Conservation (phyloP, 805 yeast genomes). For the Saturnispora kantuleensis region DNA sequence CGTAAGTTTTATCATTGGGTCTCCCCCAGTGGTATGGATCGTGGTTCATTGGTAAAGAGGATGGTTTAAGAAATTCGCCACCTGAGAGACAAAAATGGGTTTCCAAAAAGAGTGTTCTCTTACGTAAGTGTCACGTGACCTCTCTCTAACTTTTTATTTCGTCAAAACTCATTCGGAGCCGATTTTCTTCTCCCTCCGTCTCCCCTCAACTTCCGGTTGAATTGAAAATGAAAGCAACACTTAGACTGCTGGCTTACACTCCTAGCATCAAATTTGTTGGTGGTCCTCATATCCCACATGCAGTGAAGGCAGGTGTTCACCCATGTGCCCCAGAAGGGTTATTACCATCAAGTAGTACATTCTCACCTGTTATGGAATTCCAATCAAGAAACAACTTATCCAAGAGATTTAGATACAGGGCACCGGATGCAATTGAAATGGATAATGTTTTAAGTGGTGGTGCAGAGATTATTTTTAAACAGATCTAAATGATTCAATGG, state of each 20-base stretch:
- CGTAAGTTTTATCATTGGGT: conserved; percentile 76
- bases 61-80: not conserved
- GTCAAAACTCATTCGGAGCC: not conserved
- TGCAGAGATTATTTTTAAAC: conserved; percentile 47
- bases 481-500: not conserved
- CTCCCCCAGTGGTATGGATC: conserved; percentile 94
- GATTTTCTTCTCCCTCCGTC: not conserved
- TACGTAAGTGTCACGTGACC: not conserved
- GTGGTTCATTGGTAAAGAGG: conserved; percentile 65
- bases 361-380: conserved; percentile 17
- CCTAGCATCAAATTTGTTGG: conserved; percentile 86
- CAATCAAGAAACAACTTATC: conserved; percentile 61
- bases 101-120: not conserved
- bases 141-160: not conserved
- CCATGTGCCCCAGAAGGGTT: conserved; percentile 31
- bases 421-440: conserved; percentile 57
- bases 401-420: conserved; percentile 56
- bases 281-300: conserved; percentile 46
- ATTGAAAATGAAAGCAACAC: conserved; percentile 24
- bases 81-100: not conserved
- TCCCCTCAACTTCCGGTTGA: not conserved
- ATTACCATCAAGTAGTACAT: conserved; percentile 15
- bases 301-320: conserved; percentile 20
- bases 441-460: conserved; percentile 80
- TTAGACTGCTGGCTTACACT: conserved; percentile 30